Conservation (phyloP, 768 basidiomycete genomes). For the Termitomyces eurrhizus region DNA sequence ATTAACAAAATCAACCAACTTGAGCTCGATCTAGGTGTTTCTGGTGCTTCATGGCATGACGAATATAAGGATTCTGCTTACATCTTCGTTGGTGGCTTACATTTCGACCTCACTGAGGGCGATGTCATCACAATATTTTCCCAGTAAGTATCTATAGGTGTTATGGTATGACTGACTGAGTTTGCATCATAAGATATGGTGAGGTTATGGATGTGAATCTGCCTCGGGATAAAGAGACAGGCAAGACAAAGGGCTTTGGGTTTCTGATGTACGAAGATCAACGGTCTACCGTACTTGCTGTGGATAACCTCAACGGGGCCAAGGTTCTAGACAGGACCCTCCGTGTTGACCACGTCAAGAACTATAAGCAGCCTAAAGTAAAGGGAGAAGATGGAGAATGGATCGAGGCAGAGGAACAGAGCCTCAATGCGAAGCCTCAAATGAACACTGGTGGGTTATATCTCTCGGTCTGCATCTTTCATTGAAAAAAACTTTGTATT, state of each 20-base stretch:
- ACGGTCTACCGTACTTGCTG: constrained; percentile 90
- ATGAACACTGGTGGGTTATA: constrained; percentile 53
- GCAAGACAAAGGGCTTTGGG: constrained; percentile 87
- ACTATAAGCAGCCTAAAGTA: constrained; percentile 83
- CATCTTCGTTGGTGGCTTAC: constrained; percentile 87
- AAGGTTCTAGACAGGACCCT: constrained; percentile 81
- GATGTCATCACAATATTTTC: constrained; percentile 98
- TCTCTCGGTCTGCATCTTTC: not conserved
- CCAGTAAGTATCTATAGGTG: constrained; percentile 57
- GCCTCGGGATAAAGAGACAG: constrained; percentile 90
- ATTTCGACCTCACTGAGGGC: constrained; percentile 90
- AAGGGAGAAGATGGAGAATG: constrained; percentile 83
- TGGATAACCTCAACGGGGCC: constrained; percentile 98
- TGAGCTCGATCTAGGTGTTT: constrained; percentile 76
- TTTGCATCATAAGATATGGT: constrained; percentile 65
- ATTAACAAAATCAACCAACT: constrained; percentile 91
- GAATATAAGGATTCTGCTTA: constrained; percentile 98
- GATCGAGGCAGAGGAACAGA: constrained; percentile 81
- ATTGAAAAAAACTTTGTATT: not conserved
- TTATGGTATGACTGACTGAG: constrained; percentile 1
- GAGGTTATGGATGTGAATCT: constrained; percentile 94
- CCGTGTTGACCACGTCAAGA: constrained; percentile 88
- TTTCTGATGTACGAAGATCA: constrained; percentile 99
- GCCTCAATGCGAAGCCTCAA: constrained; percentile 82
- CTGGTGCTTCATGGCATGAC: constrained; percentile 88